A percentile compares a stretch with the other conserved stretches of the same genome.
Conservation (phyloP, 2,329 filamentous ascomycete genomes). For the Thermochaetoides dissita region DNA sequence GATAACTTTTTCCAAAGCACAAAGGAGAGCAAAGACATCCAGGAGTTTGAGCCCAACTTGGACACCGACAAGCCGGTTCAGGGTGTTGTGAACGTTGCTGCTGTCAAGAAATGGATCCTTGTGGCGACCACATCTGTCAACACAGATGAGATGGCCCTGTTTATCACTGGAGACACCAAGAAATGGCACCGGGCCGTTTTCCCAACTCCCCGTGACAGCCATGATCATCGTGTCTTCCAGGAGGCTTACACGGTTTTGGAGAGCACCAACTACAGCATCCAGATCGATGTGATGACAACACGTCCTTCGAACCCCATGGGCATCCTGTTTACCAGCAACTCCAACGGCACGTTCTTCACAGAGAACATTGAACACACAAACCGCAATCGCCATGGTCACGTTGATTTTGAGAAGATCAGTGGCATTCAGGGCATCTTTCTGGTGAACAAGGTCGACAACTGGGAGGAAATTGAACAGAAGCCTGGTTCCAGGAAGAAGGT, state of each 20-base stretch:
- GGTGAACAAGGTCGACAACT: slow-evolving; percentile 81
- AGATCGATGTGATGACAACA: slow-evolving; percentile 77
- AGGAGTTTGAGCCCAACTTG: slow-evolving; percentile 63
- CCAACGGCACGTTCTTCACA: slow-evolving; percentile 91
- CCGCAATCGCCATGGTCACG: slow-evolving; percentile 57
- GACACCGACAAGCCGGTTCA: slow-evolving; percentile 59
- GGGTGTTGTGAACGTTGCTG: slow-evolving; percentile 68
- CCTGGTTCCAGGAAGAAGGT: slow-evolving; percentile 48
- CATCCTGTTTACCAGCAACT: slow-evolving; percentile 87
- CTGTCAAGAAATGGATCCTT: slow-evolving; percentile 76
- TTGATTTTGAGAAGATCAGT: slow-evolving; percentile 91
- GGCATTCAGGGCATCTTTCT: slow-evolving; percentile 86
- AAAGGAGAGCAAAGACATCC: slow-evolving; percentile 29
- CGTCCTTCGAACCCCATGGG: slow-evolving; percentile 60
- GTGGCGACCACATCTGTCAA: slow-evolving; percentile 66
- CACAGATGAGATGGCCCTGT: slow-evolving; percentile 84
- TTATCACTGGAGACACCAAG: slow-evolving; percentile 68
- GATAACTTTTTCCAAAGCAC: slow-evolving; percentile 63
- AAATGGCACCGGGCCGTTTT: slow-evolving; percentile 91
- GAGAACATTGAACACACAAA: slow-evolving; percentile 88
- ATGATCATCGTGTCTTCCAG: slow-evolving; percentile 63
- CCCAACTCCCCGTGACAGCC: slow-evolving; percentile 31
- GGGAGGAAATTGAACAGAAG: slow-evolving; percentile 52
- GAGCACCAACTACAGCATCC: slow-evolving; percentile 94
- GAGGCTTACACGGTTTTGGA: slow-evolving; percentile 88